Percentiles rank a stretch among this genome's conserved stretches.
Conservation (phyloP, 2,329 filamentous ascomycete species). For the Nothophaeocryptopus gaeumannii region DNA sequence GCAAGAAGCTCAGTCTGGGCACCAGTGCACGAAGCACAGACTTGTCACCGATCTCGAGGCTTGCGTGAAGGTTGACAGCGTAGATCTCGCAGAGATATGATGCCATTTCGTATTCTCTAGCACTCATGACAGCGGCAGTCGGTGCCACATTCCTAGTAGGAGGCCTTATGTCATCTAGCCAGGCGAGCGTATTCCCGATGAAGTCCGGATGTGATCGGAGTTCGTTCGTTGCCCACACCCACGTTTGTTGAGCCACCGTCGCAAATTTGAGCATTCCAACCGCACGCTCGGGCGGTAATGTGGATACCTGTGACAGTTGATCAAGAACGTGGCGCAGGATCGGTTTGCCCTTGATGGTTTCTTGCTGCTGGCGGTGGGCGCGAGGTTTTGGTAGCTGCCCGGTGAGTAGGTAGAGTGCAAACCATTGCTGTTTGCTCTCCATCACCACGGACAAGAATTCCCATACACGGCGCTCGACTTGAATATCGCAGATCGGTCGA, state of each 20-base stretch:
- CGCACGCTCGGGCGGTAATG: slow-evolving; percentile 63
- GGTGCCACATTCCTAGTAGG: slow-evolving; percentile 38
- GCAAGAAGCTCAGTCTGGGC: slow-evolving; percentile 73
- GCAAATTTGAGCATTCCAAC: slow-evolving; percentile 83
- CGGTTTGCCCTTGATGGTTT: slow-evolving; percentile 56
- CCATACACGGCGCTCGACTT: slow-evolving; percentile 72
- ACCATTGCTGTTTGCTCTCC: slow-evolving; percentile 89
- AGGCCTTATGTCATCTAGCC: slow-evolving; percentile 59
- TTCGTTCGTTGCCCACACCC: slow-evolving; percentile 88
- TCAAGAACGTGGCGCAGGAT: slow-evolving; percentile 73
- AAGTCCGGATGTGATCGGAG: slow-evolving; percentile 72
- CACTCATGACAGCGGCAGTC: slow-evolving; percentile 30
- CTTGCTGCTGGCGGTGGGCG: slow-evolving; percentile 50
- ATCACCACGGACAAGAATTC: slow-evolving; percentile 81
- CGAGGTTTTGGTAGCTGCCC: slow-evolving; percentile 77
- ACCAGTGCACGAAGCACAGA: slow-evolving; percentile 69
- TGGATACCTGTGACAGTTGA: slow-evolving; percentile 61
- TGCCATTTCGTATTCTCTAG: slow-evolving; percentile 57
- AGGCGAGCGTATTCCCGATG: slow-evolving; percentile 67
- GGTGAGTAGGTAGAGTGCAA: slow-evolving; percentile 88
- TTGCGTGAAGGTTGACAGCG: slow-evolving; percentile 84
- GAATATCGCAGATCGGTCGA: slow-evolving; percentile 65
- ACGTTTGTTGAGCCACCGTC: slow-evolving; percentile 83
- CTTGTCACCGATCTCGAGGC: slow-evolving; percentile 70
- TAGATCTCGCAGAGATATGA: slow-evolving; percentile 83